These are phyloP conservation scores for Cucurbita maxima DNA, from an alignment of 306 rosid genomes.

Conservation along the genomic window DNA sequence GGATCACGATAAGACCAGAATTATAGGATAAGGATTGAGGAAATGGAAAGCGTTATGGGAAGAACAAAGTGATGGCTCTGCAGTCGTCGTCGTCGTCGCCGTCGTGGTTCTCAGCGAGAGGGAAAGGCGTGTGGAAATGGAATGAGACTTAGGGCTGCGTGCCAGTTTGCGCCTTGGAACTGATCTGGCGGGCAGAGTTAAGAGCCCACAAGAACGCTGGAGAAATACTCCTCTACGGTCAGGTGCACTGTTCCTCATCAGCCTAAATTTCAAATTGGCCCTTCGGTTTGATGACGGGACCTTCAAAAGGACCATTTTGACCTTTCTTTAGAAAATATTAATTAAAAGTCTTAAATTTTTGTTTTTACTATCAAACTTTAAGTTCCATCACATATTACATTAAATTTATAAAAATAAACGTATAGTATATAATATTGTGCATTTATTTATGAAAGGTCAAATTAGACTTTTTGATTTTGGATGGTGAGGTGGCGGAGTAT, in stretches of 20 bases:
- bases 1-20: constrained; percentile 19
- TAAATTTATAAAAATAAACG: too few relatives aligned
- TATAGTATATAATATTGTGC: too few relatives aligned
- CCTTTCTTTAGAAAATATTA: neutral
- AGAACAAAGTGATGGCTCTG: neutral
- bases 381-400: too few relatives aligned
- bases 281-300: neutral
- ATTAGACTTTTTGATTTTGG: neutral
- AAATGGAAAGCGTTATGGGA: neutral
- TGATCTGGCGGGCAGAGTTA: constrained; percentile 3
- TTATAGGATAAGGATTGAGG: neutral
- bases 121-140: constrained; percentile 38
- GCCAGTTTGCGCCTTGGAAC: constrained; percentile 15
- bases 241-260: neutral
- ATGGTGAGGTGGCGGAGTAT: neutral
- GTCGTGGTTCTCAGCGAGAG: neutral
- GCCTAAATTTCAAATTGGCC: neutral
- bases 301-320: neutral
- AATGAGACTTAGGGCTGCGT: constrained; percentile 30
- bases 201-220: neutral
- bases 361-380: too few relatives aligned
- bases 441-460: neutral
- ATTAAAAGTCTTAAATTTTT: too few relatives aligned
- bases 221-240: neutral
- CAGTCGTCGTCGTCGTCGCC: neutral